Percentiles rank a stretch among this genome's conserved stretches.
Conservation (phyloP, 1,284 basidiomycete species). For the Leccinum proximum region DNA sequence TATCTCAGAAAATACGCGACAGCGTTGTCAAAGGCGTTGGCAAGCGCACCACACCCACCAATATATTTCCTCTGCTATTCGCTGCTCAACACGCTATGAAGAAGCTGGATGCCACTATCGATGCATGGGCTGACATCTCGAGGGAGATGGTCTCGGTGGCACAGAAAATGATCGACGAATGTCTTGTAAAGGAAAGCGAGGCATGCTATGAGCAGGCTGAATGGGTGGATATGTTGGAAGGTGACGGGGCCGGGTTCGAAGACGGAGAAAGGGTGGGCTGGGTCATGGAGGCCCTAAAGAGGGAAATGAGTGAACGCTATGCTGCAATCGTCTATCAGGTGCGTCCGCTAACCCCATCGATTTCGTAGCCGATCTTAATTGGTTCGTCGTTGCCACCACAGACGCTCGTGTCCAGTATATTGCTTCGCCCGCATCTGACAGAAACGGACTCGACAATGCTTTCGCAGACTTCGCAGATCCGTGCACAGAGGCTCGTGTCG, state of each 20-base stretch:
- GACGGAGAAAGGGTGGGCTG: conserved; percentile 70
- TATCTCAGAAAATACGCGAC: conserved; percentile 67
- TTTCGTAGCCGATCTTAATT: neutral
- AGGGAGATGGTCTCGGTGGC: conserved; percentile 62
- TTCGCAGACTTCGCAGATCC: conserved; percentile 59
- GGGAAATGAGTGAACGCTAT: conserved; percentile 56
- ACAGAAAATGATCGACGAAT: conserved; percentile 56
- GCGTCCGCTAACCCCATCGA: conserved; percentile 11
- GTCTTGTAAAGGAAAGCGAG: conserved; percentile 56
- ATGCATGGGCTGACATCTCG: conserved; percentile 66
- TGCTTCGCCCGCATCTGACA: conserved; percentile 65
- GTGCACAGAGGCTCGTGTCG: conserved; percentile 61
- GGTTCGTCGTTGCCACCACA: conserved; percentile 28
- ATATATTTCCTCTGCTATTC: conserved; percentile 64
- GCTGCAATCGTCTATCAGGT: conserved; percentile 77
- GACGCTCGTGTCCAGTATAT: conserved; percentile 72
- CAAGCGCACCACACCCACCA: conserved; percentile 60
- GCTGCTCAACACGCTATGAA: conserved; percentile 62
- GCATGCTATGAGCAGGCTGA: conserved; percentile 65
- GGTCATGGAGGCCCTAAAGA: conserved; percentile 62
- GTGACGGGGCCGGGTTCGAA: conserved; percentile 68
- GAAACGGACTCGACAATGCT: conserved; percentile 60
- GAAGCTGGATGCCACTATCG: conserved; percentile 51
- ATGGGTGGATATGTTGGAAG: conserved; percentile 70
- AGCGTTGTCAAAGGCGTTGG: conserved; percentile 67